These are phyloP conservation scores for Harringtonia aguacate DNA, from an alignment of 2,329 filamentous ascomycete genomes.

Conservation along the genomic window DNA sequence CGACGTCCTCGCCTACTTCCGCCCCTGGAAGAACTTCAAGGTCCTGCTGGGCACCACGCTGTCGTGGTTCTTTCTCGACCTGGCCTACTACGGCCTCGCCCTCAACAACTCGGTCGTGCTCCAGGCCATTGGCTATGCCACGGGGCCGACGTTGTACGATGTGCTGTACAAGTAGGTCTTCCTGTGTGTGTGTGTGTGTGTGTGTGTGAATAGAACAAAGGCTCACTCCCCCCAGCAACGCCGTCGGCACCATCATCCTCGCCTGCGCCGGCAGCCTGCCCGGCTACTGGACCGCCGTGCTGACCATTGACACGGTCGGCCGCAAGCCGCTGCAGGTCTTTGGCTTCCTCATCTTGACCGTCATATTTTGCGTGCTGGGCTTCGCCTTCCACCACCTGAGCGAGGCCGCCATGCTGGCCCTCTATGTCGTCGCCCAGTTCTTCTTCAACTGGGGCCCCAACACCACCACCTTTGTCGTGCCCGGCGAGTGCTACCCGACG, in stretches of 20 bases:
- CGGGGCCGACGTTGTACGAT: slow-evolving; percentile 53
- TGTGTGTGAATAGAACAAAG: too few relatives aligned
- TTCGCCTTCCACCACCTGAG: slow-evolving; percentile 43
- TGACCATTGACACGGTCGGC: slow-evolving; percentile 63
- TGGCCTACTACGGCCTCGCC: slow-evolving; percentile 58
- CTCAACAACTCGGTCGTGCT: slow-evolving; percentile 69
- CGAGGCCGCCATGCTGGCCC: slow-evolving; percentile 39
- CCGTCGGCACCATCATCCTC: slow-evolving; percentile 67
- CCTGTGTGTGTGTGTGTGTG: too few relatives aligned
- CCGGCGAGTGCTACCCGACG: slow-evolving; percentile 55
- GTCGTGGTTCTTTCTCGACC: slow-evolving; percentile 74
- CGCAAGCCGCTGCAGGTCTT: slow-evolving; percentile 65
- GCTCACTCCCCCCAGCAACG: slow-evolving; percentile 36
- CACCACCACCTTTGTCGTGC: slow-evolving; percentile 54
- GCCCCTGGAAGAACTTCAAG: slow-evolving; percentile 58
- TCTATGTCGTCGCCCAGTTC: slow-evolving; percentile 56
- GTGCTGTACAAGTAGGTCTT: slow-evolving; percentile 47
- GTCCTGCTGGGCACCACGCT: slow-evolving; percentile 65
- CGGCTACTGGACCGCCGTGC: slow-evolving; percentile 69
- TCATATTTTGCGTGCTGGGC: slow-evolving; percentile 52
- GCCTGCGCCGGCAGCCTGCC: slow-evolving; percentile 69
- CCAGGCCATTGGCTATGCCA: slow-evolving; percentile 59
- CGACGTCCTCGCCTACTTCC: slow-evolving; percentile 59
- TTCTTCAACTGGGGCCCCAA: slow-evolving; percentile 59
- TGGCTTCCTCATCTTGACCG: slow-evolving; percentile 50